Base-by-base conservation (phyloP, 768 basidiomycete species). In the Russula ochroleuca region DNA sequence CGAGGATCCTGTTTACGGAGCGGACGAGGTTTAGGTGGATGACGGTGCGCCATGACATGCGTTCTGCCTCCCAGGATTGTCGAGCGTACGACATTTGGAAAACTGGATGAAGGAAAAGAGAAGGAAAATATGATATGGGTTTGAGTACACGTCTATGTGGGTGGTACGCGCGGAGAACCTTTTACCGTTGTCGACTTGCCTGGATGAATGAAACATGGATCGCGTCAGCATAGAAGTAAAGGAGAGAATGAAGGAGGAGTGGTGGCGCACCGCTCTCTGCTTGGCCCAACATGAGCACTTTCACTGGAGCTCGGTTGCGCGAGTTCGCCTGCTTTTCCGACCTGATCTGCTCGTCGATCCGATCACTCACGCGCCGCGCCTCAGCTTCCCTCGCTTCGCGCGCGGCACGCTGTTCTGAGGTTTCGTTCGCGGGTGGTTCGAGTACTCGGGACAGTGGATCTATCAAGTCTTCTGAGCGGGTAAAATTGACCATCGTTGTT, bases 41-140 rank as follows among this genome's bases (percentile, higher is more conserved):
- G 57, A 92, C 86, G 0, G 85, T 78, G 37, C 87, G 82, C 90
- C 90, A 92, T 38, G 86, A 85, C n/a, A 80, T 76, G n/a, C 88
- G 84, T 69, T 92, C 88, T 52, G 78, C 77, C 53, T 79, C 79
- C 82, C 88, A 90, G 8, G 53, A 52, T 43, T 58, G 57, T 13
- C 40, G 61, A 17, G 53, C 56, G 41, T 48, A 47, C 23, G 61
- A 33, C 62, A 63, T 59, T 53, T 63, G 57, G 35, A 63, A 63
- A 52, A 59, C 63, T 64, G 45, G 3, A 31, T 21, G 17, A 3
- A n/a, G 23, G 45, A 35, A 47, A 35, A 43, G 19, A 13, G n/a
- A 21, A 47, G 8, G n/a, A 21, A 21, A 21, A 48, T 9, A 13
- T 9, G 25, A 3, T 23, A 25, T 23, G 3, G 31, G 10, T 33